phyloP scores from a whole-genome alignment of 495 filamentous ascomycete genomes.

The Neurospora sublineolata region DNA sequence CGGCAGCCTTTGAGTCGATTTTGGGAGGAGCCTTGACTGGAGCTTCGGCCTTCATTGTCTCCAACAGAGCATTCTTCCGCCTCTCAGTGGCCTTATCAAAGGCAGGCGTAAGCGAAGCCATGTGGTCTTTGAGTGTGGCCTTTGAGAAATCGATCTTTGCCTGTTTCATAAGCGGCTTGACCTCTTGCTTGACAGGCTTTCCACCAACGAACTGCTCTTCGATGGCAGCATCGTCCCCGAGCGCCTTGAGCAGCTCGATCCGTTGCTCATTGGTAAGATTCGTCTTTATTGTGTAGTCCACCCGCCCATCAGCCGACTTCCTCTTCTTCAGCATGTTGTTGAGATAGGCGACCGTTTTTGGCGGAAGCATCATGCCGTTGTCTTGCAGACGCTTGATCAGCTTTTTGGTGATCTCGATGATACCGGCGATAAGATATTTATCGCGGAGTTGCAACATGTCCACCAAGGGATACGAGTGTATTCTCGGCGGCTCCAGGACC shows the following conservation, averaged over 20 bases:
- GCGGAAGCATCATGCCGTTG: constrained; percentile 54
- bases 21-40: constrained; percentile 11
- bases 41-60: constrained; percentile 2
- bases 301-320: constrained; percentile 10
- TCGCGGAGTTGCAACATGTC: constrained; percentile 81
- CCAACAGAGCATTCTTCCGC: constrained; percentile 19
- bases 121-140: constrained; percentile 30
- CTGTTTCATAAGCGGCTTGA: constrained; percentile 42
- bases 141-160: constrained; percentile 51
- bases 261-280: constrained; percentile 67
- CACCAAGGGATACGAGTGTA: constrained; percentile 54
- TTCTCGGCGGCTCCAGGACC: constrained; percentile 50
- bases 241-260: constrained; percentile 65
- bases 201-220: constrained; percentile 31
- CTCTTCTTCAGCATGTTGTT: constrained; percentile 34
- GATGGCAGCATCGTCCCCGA: constrained; percentile 60
- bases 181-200: constrained; percentile 42
- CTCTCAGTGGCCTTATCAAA: constrained; percentile 29
- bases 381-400: constrained; percentile 62
- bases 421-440: constrained; percentile 62
- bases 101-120: constrained; percentile 22
- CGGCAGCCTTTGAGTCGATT: constrained; percentile 22
- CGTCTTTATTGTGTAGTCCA: constrained; percentile 49
- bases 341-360: constrained; percentile 51
- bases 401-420: constrained; percentile 53